Evolutionary conservation across 78 protist genomes (phyloP).

Genomic region (Pigoraptor vietnamica): DNA sequence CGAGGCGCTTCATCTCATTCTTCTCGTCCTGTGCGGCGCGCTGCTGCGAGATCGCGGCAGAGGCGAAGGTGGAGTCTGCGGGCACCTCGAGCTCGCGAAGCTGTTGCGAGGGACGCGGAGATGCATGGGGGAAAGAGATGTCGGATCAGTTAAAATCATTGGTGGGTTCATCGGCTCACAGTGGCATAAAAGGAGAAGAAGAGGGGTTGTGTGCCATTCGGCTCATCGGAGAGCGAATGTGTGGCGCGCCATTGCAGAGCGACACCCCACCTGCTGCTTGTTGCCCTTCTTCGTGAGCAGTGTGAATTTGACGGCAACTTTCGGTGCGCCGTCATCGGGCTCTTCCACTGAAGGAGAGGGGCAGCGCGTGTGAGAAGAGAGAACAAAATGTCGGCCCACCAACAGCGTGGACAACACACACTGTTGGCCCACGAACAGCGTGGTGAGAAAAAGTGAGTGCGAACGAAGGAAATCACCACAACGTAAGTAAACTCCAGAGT

Average conservation of each 20-base stretch:
- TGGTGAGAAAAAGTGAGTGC: no score
- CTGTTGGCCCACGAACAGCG: no score
- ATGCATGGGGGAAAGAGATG: neutral
- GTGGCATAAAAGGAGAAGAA: no score
- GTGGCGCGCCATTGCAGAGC: neutral
- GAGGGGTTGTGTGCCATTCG: no score
- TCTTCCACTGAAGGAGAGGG: neutral
- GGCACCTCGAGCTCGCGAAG: neutral
- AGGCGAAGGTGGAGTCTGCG: neutral
- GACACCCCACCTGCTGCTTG: neutral
- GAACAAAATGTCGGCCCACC: no score
- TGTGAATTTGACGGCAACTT: neutral
- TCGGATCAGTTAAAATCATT: neutral
- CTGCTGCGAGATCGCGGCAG: neutral
- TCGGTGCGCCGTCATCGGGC: neutral
- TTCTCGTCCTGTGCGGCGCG: neutral
- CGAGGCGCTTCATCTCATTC: slow-evolving; percentile 1
- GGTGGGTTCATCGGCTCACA: neutral
- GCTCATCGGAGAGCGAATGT: no score
- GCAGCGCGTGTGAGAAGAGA: no score
- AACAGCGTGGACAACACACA: no score
- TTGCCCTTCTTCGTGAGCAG: slow-evolving; percentile 25
- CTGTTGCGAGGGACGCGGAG: neutral
- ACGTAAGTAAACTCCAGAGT: no score
- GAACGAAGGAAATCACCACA: no score